A percentile compares a stretch with the other conserved stretches of the same genome.
phyloP scores from a whole-genome alignment of 2,329 filamentous ascomycete genomes.

The Akanthomyces uredinophilus region DNA sequence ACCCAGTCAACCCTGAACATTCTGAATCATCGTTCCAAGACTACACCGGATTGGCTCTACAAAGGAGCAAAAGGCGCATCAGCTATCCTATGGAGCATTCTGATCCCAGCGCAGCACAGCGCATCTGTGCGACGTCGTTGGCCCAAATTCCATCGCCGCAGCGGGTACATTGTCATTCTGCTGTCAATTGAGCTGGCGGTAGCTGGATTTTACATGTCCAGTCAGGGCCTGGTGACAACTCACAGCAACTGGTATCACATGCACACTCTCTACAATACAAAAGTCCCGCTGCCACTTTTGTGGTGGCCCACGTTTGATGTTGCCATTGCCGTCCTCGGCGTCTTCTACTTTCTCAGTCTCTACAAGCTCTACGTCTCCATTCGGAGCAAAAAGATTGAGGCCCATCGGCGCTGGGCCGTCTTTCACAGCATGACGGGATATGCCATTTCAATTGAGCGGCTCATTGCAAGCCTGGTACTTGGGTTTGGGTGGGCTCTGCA shows the following conservation, averaged over 20 bases:
- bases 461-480: neutral
- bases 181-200: neutral
- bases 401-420: slow-evolving; percentile 1
- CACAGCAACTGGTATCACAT: neutral
- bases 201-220: neutral
- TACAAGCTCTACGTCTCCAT: neutral
- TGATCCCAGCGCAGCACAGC: neutral
- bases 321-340: neutral
- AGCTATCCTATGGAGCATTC: neutral
- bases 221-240: neutral
- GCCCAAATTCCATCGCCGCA: neutral
- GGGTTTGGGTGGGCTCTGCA: neutral
- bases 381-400: neutral
- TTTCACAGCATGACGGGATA: slow-evolving; percentile 9
- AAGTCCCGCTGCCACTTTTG: neutral
- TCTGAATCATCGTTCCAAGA: neutral
- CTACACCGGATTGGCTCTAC: slow-evolving; percentile 4
- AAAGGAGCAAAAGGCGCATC: neutral
- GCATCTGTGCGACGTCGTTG: neutral
- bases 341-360: slow-evolving; percentile 3
- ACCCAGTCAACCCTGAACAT: neutral
- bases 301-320: neutral
- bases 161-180: neutral
- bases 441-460: slow-evolving; percentile 3
- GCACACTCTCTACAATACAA: neutral